Evolutionary conservation across 331 rosid species (phyloP).

Genomic region (Arachis monticola): DNA sequence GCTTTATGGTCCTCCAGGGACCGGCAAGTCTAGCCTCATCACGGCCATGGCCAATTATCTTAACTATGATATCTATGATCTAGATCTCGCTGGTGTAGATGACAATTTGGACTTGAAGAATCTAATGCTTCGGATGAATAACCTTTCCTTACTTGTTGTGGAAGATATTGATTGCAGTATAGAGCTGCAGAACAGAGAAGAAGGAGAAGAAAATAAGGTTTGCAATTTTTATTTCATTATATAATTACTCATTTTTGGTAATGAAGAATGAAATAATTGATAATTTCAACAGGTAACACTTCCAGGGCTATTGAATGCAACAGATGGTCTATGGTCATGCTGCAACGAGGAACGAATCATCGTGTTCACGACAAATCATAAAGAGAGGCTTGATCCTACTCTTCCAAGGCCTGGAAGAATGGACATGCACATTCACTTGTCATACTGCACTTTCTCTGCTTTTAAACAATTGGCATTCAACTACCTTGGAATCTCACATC

Average conservation of each 20-base stretch:
- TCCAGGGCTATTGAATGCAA: conserved; percentile 40
- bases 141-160: conserved; percentile 40
- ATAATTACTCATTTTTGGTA: background rate
- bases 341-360: conserved; percentile 42
- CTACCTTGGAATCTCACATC: conserved; percentile 39
- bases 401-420: conserved; percentile 48
- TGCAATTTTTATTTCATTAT: background rate
- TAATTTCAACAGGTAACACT: conserved; percentile 37
- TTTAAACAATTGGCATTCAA: conserved; percentile 37
- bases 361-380: conserved; percentile 49
- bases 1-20: conserved; percentile 49
- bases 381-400: conserved; percentile 45
- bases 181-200: conserved; percentile 41
- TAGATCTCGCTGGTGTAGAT: conserved; percentile 2
- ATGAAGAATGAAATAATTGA: too few relatives aligned
- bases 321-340: conserved; percentile 50
- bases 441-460: conserved; percentile 38
- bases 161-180: conserved; percentile 48
- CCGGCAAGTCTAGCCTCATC: conserved; percentile 47
- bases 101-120: conserved; percentile 1
- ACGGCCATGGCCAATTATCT: conserved; percentile 45
- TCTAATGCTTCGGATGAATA: conserved; percentile 33
- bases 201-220: conserved; percentile 28
- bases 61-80: conserved; percentile 44
- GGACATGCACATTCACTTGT: conserved; percentile 47